These are phyloP conservation scores for Pelargonium australe DNA, from an alignment of 441 rosid species.

Conservation along the genomic window DNA sequence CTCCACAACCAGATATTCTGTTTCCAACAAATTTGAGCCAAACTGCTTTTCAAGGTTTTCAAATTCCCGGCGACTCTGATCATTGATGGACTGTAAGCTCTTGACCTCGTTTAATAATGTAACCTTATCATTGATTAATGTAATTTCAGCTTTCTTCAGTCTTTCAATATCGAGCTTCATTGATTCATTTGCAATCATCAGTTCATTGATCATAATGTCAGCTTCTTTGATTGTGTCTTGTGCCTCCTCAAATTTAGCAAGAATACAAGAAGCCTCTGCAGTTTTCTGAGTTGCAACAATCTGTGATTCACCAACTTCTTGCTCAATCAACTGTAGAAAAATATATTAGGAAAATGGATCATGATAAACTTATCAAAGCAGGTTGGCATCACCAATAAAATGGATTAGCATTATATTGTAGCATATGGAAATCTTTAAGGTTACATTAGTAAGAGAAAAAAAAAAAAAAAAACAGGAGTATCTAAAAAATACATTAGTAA, in stretches of 20 bases:
- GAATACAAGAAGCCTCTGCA: slow-evolving; percentile 61
- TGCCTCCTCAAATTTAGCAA: slow-evolving; percentile 88
- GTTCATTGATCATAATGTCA: slow-evolving; percentile 73
- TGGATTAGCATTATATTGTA: not conserved
- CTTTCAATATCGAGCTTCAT: slow-evolving; percentile 59
- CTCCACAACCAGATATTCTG: slow-evolving; percentile 47
- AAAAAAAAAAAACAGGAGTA: not conserved
- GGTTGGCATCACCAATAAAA: not conserved
- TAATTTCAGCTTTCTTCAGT: slow-evolving; percentile 42
- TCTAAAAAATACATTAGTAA: not conserved
- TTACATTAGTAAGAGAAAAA: not conserved
- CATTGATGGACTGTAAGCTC: slow-evolving; percentile 47
- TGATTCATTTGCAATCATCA: slow-evolving; percentile 68
- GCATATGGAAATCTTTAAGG: too few species aligned
- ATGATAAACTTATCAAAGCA: not conserved
- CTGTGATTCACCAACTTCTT: slow-evolving; percentile 69
- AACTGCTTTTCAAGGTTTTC: slow-evolving; percentile 62
- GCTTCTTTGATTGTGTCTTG: slow-evolving; percentile 83
- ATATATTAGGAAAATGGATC: not conserved
- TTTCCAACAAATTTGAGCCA: slow-evolving; percentile 50
- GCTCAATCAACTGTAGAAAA: slow-evolving; percentile 59
- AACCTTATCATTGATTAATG: slow-evolving; percentile 52
- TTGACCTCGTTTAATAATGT: slow-evolving; percentile 43
- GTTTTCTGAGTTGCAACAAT: slow-evolving; percentile 52
- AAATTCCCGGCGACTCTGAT: slow-evolving; percentile 45